Evolutionary conservation across 257 asterid species (phyloP), one percentile per base, ranked within the genome.

Genomic region (Solanum neorickii): DNA sequence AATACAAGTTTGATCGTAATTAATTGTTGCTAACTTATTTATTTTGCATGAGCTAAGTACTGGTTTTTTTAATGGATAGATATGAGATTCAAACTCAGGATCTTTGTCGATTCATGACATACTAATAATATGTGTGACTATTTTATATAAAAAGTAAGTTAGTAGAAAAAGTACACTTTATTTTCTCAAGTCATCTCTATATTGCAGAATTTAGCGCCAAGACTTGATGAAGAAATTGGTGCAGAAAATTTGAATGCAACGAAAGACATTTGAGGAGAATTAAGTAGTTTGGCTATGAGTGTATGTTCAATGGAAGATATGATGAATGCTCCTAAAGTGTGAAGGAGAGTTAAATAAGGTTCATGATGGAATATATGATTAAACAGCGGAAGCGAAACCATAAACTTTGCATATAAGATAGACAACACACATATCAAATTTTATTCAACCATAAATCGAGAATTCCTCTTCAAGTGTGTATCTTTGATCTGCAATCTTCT

Each of bases 11-110:
- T 44, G 1, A 44, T 44, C 5, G 52, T 88, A 52, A 44, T 87
- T 84, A 27, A 90, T 88, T 82, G 78, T 42, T 42, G 46, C 12
- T 42, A 42, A 42, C 47, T 69, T 11, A 90, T 91, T 74, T 90
- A 89, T 85, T 90, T 84, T 5, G 83, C 92, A 82, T 88, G 47
- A 44, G 47, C 14, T 44, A 42, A 44, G 47, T 44, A 44, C 14
- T 44, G 5, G 11, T 44, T 44, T 73, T 35, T 70, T 35, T 2
- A 72, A 16, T 35, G 14, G 25, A 72, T 9, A 10, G 16, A 9
- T 8, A 37, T 18, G 46, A 20, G 27, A 35, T 37, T 73, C 44
- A 6, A 73, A 21, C 20, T 74, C 52, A 37, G 1, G 52, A 37
- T 37, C 12, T 21, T 23, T 74, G 15, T 18, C 20, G 52, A 8